Conservation (phyloP, 1,284 basidiomycete genomes). For the Moesziomyces sp. region DNA sequence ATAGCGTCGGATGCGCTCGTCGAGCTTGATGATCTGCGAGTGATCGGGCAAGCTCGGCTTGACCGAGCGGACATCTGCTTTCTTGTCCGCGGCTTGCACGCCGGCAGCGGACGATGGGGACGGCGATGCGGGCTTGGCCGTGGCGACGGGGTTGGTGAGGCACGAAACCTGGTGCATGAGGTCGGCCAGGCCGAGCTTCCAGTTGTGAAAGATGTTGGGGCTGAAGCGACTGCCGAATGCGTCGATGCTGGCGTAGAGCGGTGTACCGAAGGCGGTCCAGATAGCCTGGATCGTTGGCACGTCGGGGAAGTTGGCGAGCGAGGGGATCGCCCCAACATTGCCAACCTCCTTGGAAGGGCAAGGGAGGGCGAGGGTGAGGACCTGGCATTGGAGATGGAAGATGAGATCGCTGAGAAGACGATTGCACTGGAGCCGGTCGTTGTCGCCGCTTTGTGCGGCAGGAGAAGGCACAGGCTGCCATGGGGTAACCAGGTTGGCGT, state of each 20-base stretch:
- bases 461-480: conserved; percentile 4
- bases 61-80: no score
- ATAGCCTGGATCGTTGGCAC: conserved; percentile 31
- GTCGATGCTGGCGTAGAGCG: conserved; percentile 27
- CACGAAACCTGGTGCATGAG: conserved; percentile 33
- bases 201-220: conserved; percentile 36
- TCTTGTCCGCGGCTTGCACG: neutral
- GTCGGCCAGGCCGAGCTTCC: conserved; percentile 35
- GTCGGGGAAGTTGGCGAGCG: conserved; percentile 11
- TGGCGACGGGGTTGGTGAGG: conserved; percentile 13
- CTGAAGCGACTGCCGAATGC: conserved; percentile 29
- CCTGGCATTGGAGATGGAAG: conserved; percentile 29
- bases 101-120: neutral
- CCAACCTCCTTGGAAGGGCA: neutral
- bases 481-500: conserved; percentile 4
- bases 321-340: neutral
- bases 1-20: conserved; percentile 34
- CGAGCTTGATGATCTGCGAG: conserved; percentile 17
- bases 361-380: conserved; percentile 17
- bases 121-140: conserved; percentile 1
- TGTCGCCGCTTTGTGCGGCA: neutral
- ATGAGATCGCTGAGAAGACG: conserved; percentile 33
- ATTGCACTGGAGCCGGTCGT: conserved; percentile 29
- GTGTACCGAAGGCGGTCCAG: conserved; percentile 21
- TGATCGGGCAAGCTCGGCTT: conserved; percentile 14